phyloP scores from a whole-genome alignment of 305 asterid genomes.

The Coffea humblotiana region DNA sequence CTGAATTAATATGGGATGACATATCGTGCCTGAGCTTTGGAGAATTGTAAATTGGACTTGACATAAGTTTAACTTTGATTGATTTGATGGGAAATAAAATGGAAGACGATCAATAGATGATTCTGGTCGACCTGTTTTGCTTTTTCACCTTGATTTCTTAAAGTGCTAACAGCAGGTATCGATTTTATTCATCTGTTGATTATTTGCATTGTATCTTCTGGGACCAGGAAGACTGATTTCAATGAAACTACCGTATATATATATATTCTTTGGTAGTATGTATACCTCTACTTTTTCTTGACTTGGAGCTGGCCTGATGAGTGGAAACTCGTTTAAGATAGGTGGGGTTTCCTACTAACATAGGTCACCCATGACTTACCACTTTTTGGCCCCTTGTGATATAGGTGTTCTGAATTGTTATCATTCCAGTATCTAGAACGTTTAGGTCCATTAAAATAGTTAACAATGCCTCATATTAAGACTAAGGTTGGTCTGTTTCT shows the following conservation, averaged over 20 bases:
- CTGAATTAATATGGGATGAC: neutral
- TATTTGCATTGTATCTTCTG: neutral
- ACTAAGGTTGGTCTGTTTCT: neutral
- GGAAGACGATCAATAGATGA: neutral
- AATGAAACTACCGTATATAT: too few species aligned
- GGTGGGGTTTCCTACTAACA: neutral
- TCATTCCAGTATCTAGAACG: neutral
- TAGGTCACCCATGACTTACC: neutral
- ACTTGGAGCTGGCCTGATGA: neutral
- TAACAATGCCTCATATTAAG: neutral
- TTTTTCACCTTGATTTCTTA: neutral
- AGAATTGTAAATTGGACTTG: neutral
- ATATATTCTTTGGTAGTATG: neutral
- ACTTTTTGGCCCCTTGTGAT: neutral
- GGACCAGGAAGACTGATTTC: neutral
- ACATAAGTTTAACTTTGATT: neutral
- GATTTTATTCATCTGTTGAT: neutral
- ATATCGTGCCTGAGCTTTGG: neutral
- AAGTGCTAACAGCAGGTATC: neutral
- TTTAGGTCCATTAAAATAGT: neutral
- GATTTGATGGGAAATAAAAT: neutral
- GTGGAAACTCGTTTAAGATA: neutral
- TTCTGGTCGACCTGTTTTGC: neutral
- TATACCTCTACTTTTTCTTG: neutral
- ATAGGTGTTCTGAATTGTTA: neutral